Percentiles rank a stretch among this genome's conserved stretches.
These are phyloP conservation scores for Hirsutella minnesotensis DNA, from an alignment of 2,329 filamentous ascomycete species.

Conservation along the genomic window DNA sequence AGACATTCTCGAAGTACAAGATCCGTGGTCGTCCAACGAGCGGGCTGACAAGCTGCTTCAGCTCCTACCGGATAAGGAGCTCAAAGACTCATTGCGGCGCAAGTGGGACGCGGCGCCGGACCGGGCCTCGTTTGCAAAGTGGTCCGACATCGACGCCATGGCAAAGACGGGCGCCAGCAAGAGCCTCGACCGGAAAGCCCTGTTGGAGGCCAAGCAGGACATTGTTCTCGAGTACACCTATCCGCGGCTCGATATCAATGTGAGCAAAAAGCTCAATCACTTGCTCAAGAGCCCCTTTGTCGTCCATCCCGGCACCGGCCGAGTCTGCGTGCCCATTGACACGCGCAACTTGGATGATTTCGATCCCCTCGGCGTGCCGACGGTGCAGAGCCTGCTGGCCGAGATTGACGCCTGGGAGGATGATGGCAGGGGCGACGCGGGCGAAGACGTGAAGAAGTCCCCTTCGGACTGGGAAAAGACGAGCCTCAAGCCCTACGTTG, in stretches of 20 bases:
- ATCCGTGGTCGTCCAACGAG: constrained; percentile 65
- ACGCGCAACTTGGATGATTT: constrained; percentile 62
- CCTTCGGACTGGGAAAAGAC: constrained; percentile 94
- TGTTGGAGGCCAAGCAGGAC: constrained; percentile 88
- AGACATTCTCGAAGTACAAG: constrained; percentile 72
- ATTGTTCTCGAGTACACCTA: constrained; percentile 97
- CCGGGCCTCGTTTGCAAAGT: constrained; percentile 69
- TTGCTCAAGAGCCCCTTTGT: constrained; percentile 96
- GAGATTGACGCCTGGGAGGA: constrained; percentile 78
- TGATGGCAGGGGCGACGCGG: constrained; percentile 28
- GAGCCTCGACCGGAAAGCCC: constrained; percentile 57
- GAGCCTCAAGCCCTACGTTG: constrained; percentile 81
- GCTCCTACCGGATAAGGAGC: constrained; percentile 68
- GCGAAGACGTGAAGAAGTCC: constrained; percentile 21
- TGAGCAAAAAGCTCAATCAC: constrained; percentile 96
- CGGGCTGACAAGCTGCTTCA: constrained; percentile 67
- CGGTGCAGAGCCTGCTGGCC: constrained; percentile 64
- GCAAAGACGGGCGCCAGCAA: constrained; percentile 67
- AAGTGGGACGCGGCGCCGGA: constrained; percentile 84
- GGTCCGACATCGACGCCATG: constrained; percentile 83
- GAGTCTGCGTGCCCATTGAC: constrained; percentile 94
- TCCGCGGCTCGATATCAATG: constrained; percentile 89
- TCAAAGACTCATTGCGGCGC: constrained; percentile 68
- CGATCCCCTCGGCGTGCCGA: constrained; percentile 80
- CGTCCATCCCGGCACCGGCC: constrained; percentile 84